These are phyloP conservation scores for Septoria petroselini DNA, from an alignment of 2,329 filamentous ascomycete species.

Conservation along the genomic window DNA sequence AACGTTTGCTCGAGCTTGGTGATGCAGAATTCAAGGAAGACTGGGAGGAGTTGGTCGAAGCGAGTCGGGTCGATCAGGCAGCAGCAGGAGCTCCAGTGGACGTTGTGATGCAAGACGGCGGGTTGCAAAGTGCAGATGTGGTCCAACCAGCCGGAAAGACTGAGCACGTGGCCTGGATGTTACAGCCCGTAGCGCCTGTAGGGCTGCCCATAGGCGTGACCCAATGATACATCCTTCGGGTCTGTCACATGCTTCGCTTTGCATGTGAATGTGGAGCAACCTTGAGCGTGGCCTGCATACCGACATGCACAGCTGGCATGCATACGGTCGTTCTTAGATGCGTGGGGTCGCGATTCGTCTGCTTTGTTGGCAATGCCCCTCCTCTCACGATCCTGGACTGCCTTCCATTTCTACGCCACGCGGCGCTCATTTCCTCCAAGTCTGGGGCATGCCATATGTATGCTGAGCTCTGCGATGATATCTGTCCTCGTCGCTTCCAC, in stretches of 20 bases:
- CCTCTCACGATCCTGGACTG: no score
- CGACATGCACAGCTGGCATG: no score
- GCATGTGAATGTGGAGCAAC: slow-evolving; percentile 16
- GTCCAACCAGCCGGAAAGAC: not conserved
- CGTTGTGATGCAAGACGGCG: slow-evolving; percentile 8
- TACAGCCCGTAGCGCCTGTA: slow-evolving; percentile 21
- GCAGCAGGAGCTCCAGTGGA: slow-evolving; percentile 4
- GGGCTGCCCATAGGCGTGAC: slow-evolving; percentile 25
- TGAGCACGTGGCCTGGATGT: not conserved
- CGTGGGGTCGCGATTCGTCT: not conserved
- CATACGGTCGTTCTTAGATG: no score
- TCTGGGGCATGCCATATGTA: no score
- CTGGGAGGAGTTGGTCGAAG: slow-evolving; percentile 39
- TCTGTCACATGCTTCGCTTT: slow-evolving; percentile 5
- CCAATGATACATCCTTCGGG: slow-evolving; percentile 6
- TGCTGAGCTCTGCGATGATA: no score
- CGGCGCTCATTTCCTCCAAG: no score
- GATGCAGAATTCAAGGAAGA: slow-evolving; percentile 28
- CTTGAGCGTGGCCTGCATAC: no score
- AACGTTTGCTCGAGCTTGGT: slow-evolving; percentile 32
- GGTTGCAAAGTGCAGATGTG: not conserved
- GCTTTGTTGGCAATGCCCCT: no score
- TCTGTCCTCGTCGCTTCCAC: no score
- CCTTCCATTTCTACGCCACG: no score
- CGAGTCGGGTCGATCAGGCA: slow-evolving; percentile 26